phyloP scores from a whole-genome alignment of 768 basidiomycete genomes.

The Gloeophyllum trabeum region DNA sequence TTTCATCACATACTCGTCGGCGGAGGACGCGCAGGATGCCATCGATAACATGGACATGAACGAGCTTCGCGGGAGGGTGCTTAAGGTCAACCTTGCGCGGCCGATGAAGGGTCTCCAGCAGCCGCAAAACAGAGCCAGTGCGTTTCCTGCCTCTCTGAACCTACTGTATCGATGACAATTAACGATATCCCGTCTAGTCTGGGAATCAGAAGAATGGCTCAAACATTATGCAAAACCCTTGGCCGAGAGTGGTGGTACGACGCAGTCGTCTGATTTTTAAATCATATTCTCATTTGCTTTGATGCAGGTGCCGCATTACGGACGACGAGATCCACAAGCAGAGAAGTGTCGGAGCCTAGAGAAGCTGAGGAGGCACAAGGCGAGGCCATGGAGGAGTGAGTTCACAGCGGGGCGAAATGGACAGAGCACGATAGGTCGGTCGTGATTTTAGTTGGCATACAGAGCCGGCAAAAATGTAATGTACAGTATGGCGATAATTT shows the following conservation, averaged over 20 bases:
- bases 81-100: conserved; percentile 79
- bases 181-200: conserved; percentile 40
- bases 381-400: conserved; percentile 60
- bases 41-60: conserved; percentile 99
- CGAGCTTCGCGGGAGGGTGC: conserved; percentile 64
- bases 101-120: conserved; percentile 66
- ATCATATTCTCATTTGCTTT: not conserved
- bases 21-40: conserved; percentile 86
- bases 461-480: too few relatives aligned
- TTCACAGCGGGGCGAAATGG: too few relatives aligned
- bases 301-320: conserved; percentile 15
- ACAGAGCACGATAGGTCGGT: too few relatives aligned
- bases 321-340: conserved; percentile 8
- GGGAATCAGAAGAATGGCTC: conserved; percentile 96
- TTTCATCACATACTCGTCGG: conserved; percentile 76
- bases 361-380: conserved; percentile 23
- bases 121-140: conserved; percentile 67
- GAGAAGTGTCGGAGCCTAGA: conserved; percentile 14
- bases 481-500: too few relatives aligned
- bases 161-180: conserved; percentile 1
- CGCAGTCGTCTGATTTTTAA: not conserved
- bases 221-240: conserved; percentile 71
- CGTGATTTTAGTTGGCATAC: too few relatives aligned
- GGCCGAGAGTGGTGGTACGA: conserved; percentile 60
- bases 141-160: conserved; percentile 16